phyloP scores from a whole-genome alignment of 1,284 basidiomycete genomes.

The Pseudozyma tsukubaensis region DNA sequence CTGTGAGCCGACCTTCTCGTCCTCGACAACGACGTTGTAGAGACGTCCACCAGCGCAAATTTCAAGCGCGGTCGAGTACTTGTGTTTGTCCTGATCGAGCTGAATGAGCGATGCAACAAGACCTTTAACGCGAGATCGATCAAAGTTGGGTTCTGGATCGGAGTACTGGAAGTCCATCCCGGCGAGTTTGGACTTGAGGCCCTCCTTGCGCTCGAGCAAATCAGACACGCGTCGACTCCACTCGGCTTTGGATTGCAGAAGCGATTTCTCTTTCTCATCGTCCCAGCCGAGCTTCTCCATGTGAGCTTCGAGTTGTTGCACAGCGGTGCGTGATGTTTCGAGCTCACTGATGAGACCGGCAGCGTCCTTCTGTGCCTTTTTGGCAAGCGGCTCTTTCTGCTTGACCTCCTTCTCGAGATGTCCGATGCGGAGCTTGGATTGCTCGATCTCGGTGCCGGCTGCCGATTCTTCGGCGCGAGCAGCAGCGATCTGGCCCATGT shows the following conservation, averaged over 20 bases:
- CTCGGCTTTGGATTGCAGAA: slow-evolving; percentile 74
- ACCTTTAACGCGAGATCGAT: slow-evolving; percentile 88
- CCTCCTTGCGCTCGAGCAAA: slow-evolving; percentile 79
- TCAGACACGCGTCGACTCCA: slow-evolving; percentile 75
- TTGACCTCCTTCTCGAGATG: slow-evolving; percentile 86
- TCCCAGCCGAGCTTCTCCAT: slow-evolving; percentile 79
- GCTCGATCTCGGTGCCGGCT: slow-evolving; percentile 85
- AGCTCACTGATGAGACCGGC: slow-evolving; percentile 77
- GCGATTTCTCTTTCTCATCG: slow-evolving; percentile 78
- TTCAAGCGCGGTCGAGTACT: slow-evolving; percentile 90
- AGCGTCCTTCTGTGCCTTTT: slow-evolving; percentile 85
- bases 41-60: slow-evolving; percentile 89
- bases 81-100: slow-evolving; percentile 75
- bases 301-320: slow-evolving; percentile 72
- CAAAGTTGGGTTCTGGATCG: slow-evolving; percentile 83
- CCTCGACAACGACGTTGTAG: slow-evolving; percentile 85
- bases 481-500: slow-evolving; percentile 95
- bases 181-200: slow-evolving; percentile 77
- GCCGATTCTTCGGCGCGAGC: slow-evolving; percentile 82
- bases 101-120: slow-evolving; percentile 76
- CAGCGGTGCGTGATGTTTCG: slow-evolving; percentile 67
- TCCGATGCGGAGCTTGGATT: slow-evolving; percentile 80
- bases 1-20: slow-evolving; percentile 87
- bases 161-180: slow-evolving; percentile 86
- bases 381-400: slow-evolving; percentile 81